Evolutionary conservation across 2,329 filamentous ascomycete genomes (phyloP).

Genomic region (Aspergillus luchuensis): DNA sequence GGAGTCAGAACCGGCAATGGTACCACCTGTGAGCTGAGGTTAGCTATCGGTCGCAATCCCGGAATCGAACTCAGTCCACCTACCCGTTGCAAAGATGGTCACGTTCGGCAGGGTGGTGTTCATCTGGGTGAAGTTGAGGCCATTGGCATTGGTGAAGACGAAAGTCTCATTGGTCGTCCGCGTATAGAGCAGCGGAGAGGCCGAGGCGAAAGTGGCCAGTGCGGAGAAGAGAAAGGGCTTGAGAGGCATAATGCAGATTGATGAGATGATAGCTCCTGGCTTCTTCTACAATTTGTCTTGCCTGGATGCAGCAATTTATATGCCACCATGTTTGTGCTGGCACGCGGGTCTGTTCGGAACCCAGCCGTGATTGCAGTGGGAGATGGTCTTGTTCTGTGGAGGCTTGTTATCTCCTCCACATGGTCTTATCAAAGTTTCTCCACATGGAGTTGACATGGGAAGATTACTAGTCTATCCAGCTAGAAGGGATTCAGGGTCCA

Average conservation of each 20-base stretch:
- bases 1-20: slow-evolving; percentile 28
- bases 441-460: not conserved
- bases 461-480: not conserved
- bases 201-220: slow-evolving; percentile 22
- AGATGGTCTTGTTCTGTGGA: too few relatives aligned
- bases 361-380: not conserved
- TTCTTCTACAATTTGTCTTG: not conserved
- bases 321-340: not conserved
- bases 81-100: slow-evolving; percentile 29
- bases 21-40: slow-evolving; percentile 19
- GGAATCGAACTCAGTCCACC: not conserved
- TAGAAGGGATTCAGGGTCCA: not conserved
- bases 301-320: not conserved
- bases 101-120: slow-evolving; percentile 29
- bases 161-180: slow-evolving; percentile 24
- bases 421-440: not conserved
- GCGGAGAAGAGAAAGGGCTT: slow-evolving; percentile 20
- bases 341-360: not conserved
- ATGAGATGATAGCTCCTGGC: not conserved
- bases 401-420: not conserved
- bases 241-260: slow-evolving; percentile 18
- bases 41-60: not conserved
- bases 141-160: slow-evolving; percentile 28
- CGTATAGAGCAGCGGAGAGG: slow-evolving; percentile 25
- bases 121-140: slow-evolving; percentile 31